These are phyloP conservation scores for Poa pratensis DNA, from an alignment of 176 grass and related monocot genomes.

Conservation along the genomic window DNA sequence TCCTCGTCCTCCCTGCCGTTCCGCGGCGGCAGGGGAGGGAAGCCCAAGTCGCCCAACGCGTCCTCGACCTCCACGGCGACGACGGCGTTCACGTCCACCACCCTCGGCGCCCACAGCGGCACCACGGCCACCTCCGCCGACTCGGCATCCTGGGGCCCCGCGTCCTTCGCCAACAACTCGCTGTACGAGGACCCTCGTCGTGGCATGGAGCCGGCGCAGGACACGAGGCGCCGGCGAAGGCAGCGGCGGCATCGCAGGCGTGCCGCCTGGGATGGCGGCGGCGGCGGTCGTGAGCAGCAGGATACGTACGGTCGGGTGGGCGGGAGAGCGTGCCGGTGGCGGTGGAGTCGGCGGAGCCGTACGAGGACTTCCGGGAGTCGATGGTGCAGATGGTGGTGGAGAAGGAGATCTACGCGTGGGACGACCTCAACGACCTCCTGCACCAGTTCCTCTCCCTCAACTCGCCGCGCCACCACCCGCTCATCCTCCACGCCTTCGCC, in stretches of 20 bases:
- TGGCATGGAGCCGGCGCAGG: neutral
- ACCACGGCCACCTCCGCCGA: constrained; percentile 66
- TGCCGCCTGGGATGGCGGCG: constrained; percentile 18
- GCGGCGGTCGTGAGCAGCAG: neutral
- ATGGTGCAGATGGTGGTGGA: constrained; percentile 99
- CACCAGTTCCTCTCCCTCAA: constrained; percentile 97
- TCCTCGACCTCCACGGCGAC: constrained; percentile 58
- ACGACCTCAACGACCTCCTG: constrained; percentile 95
- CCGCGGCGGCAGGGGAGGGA: constrained; percentile 33
- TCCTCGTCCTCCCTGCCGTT: constrained; percentile 49
- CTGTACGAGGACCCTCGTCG: constrained; percentile 52
- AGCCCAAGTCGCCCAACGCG: constrained; percentile 62
- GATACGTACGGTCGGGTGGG: constrained; percentile 36
- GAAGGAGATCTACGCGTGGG: constrained; percentile 99
- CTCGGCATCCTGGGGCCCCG: constrained; percentile 67
- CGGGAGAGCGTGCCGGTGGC: constrained; percentile 89
- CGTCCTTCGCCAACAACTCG: constrained; percentile 71
- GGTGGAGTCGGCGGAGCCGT: constrained; percentile 87
- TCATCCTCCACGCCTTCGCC: constrained; percentile 97
- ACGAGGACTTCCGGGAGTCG: constrained; percentile 92
- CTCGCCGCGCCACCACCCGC: constrained; percentile 82
- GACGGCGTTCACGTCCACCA: constrained; percentile 65
- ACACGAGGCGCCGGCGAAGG: constrained; percentile 49
- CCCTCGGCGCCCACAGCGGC: constrained; percentile 43
- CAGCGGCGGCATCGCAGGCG: constrained; percentile 46